phyloP scores from a whole-genome alignment of 2,329 filamentous ascomycete species.

The Cytospora piceicola region DNA sequence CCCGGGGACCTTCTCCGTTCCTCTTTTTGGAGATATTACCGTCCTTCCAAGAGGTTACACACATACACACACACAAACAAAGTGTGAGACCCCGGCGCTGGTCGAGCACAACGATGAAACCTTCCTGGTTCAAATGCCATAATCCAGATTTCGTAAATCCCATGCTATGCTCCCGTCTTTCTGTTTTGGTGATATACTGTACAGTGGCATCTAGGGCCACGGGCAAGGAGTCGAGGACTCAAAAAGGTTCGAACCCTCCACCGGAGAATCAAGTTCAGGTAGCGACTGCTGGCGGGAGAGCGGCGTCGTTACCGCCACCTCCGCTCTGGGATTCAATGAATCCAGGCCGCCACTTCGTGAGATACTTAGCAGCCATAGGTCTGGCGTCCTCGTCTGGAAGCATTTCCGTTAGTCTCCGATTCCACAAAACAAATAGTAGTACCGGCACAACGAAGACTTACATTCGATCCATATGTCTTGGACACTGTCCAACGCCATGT shows the following conservation, averaged over 20 bases:
- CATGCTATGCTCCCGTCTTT: not conserved
- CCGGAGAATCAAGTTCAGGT: constrained; percentile 4
- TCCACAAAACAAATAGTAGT: not conserved
- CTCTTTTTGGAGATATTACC: not conserved
- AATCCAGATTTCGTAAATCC: not conserved
- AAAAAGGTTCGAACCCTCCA: not conserved
- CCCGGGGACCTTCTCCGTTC: not conserved
- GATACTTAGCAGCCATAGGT: constrained; percentile 64
- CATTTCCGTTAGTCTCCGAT: not conserved
- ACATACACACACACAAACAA: not conserved
- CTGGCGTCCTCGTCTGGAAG: constrained; percentile 63
- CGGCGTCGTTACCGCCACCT: constrained; percentile 9
- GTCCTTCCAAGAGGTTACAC: not conserved
- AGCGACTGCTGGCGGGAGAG: constrained; percentile 19
- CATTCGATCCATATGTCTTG: constrained; percentile 70
- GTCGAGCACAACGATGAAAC: not conserved
- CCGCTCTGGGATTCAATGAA: constrained; percentile 48
- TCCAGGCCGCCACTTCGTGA: constrained; percentile 62
- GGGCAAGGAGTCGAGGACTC: not conserved
- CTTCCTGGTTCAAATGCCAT: not conserved
- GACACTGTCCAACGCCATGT: constrained; percentile 66
- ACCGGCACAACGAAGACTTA: constrained; percentile 45
- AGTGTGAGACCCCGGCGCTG: not conserved
- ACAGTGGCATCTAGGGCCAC: not conserved
- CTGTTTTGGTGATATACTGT: not conserved